Evolutionary conservation across 352 stramenopile genomes (phyloP), one percentile per base, ranked within the genome.

Genomic region (Bremia lactucae): DNA sequence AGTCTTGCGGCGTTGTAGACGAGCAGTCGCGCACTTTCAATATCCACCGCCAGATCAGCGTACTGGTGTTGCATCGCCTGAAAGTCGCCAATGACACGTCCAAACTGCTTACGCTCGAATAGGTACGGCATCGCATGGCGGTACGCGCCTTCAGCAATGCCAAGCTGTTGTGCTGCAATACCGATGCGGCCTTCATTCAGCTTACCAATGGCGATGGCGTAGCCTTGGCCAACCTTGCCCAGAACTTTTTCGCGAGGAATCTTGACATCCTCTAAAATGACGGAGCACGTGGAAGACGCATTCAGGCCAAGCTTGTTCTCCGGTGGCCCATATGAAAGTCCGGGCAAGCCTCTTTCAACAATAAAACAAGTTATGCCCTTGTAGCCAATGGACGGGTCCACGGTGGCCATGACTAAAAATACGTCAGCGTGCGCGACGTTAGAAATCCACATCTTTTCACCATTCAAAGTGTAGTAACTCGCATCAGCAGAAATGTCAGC

Each of bases 321-420:
- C 0, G 81, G 76, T 7, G 72, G 73, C 11, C 91, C 87, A 39
- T 97, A 81, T 31, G 68, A 71, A 7, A 98, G 59, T 10, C 88
- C 83, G 36, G 89, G 69, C 3, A 68, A 86, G 36, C 72, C 81
- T 10, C 87, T 73, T 53, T 96, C 87, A 6, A 98, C 84, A 58
- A 97, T 87, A 58, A 98, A 97, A 43, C 85, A 95, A 20, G 90
- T 97, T 46, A 98, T 97, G 26, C 91, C 91, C 64, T 95, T 96
- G 71, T 97, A 94, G n/a, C 87, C 86, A 28, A 81, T 45, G 1
- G 71, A 69, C 16, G 64, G 59, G 55, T 96, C 80, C 6, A 77
- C 77, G 29, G 85, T 97, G 7, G 91, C 91, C 75, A 97, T 96
- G 14, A 97, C 79, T 11, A 97, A 65, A 61, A 96, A 96, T 8